Base-by-base conservation (phyloP, 2,329 filamentous ascomycete species). In the Diplodia sapinea region DNA sequence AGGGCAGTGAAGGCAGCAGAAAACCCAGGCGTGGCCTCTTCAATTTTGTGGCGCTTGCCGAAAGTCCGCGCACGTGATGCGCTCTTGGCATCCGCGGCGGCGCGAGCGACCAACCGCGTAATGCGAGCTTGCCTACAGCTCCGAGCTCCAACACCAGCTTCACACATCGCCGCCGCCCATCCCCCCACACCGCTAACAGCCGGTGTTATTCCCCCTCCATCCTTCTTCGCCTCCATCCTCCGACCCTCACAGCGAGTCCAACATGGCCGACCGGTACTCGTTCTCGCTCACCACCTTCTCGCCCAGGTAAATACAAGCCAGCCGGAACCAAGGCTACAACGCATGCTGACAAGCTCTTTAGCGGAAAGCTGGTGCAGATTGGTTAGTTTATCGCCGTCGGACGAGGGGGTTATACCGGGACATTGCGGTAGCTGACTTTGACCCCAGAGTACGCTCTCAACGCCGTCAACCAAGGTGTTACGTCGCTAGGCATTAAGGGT, bases 211-310 rank as follows among this genome's bases (percentile, higher is more conserved):
- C 54, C 11, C 66, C 33, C 33, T 20, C 31, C n/a, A 49, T 43
- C 49, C 15, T 62, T 47, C 57, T 56, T 47, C 65, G 61, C 62
- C 54, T 26, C 36, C 52, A 15, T 38, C 43, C 57, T 52, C 69
- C 61, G 50, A 50, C 33, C 33, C 15, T 43, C 67, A 38, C 71
- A 73, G 72, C 73, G 23, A 29, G 38, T 40, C 71, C 77, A 84
- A 72, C 79, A 99, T 99, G 94, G 94, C 95, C 78, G 95, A 99
- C 83, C 88, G 95, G 85, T 99, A 99, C 83, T 97, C 94, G 67
- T 99, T 99, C 89, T 99, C 95, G 69, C 88, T 99, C 80, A 99
- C 95, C 72, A 99, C 95, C 72, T 99, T 99, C 90, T 98, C 95
- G 78, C 95, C 95, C 81, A 99, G 94, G 95, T 96, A 89, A 82